Evolutionary conservation across 1,284 basidiomycete species (phyloP).

Genomic region (Wallemia hederae): DNA sequence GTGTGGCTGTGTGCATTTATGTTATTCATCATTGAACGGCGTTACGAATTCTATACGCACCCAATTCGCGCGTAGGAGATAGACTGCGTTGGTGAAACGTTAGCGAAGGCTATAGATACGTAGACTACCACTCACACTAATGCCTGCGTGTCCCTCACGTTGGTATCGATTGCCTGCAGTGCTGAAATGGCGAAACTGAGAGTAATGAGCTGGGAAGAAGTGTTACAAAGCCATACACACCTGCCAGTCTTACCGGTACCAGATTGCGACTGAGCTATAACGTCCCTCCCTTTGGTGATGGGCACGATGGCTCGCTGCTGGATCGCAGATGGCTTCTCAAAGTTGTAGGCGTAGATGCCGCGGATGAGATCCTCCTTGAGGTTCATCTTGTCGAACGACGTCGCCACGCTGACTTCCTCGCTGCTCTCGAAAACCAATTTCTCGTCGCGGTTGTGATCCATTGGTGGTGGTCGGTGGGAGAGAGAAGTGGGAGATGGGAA

Average conservation of each 20-base stretch:
- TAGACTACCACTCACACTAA: constrained; percentile 17
- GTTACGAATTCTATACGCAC: constrained; percentile 3
- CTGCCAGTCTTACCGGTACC: constrained; percentile 99
- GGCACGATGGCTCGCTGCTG: constrained; percentile 93
- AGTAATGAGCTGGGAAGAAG: neutral
- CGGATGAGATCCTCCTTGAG: constrained; percentile 85
- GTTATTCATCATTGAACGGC: neutral
- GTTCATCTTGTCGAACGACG: constrained; percentile 70
- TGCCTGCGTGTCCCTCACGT: constrained; percentile 82
- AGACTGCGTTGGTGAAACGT: constrained; percentile 1
- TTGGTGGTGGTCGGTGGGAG: neutral
- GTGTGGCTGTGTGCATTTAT: constrained; percentile 28
- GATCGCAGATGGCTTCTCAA: constrained; percentile 96
- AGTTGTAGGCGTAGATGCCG: constrained; percentile 97
- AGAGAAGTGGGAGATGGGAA: neutral
- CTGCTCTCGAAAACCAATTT: neutral
- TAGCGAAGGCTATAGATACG: constrained; percentile 19
- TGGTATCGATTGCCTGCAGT: constrained; percentile 59
- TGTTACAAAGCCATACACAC: constrained; percentile 18
- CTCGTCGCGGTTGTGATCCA: neutral
- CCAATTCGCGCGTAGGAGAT: constrained; percentile 82
- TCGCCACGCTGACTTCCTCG: constrained; percentile 49
- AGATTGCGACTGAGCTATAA: constrained; percentile 94
- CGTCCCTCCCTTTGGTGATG: constrained; percentile 67
- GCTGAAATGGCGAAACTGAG: constrained; percentile 15